These are phyloP conservation scores for Talaromyces verruculosus DNA, from an alignment of 2,329 filamentous ascomycete genomes.

Conservation along the genomic window DNA sequence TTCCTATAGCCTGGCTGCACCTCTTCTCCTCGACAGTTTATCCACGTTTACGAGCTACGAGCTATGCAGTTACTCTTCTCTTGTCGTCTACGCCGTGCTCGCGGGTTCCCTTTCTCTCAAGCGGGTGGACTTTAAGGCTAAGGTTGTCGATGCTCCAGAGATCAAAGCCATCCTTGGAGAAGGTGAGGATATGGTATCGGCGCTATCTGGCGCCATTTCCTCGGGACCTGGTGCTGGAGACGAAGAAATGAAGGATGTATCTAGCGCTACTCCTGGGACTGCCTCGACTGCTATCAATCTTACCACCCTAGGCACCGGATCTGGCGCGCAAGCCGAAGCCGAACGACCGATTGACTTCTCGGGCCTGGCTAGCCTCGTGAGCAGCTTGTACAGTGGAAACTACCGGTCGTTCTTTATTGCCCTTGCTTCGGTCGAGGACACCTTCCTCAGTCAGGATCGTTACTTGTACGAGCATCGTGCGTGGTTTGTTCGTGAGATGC, in stretches of 20 bases:
- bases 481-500: slow-evolving; percentile 99
- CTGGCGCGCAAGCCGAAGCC: slow-evolving; percentile 67
- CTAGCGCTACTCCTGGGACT: slow-evolving; percentile 52
- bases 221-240: slow-evolving; percentile 76
- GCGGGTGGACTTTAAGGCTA: slow-evolving; percentile 97
- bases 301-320: slow-evolving; percentile 71
- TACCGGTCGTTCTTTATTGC: slow-evolving; percentile 94
- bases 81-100: slow-evolving; percentile 94
- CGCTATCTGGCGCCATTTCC: slow-evolving; percentile 75
- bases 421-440: slow-evolving; percentile 84
- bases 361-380: slow-evolving; percentile 81
- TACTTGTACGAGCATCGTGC: slow-evolving; percentile 93
- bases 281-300: slow-evolving; percentile 79
- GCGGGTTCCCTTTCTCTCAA: slow-evolving; percentile 93
- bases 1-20: slow-evolving; percentile 84
- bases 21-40: slow-evolving; percentile 90
- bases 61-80: slow-evolving; percentile 90
- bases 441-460: slow-evolving; percentile 89
- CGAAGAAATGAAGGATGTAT: slow-evolving; percentile 69
- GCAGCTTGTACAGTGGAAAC: slow-evolving; percentile 87
- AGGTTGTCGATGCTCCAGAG: slow-evolving; percentile 96
- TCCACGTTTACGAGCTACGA: slow-evolving; percentile 99
- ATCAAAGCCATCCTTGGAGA: slow-evolving; percentile 96
- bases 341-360: slow-evolving; percentile 87
- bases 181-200: slow-evolving; percentile 81